phyloP scores from a whole-genome alignment of 2,329 filamentous ascomycete genomes.

The Cladophialophora carrionii region DNA sequence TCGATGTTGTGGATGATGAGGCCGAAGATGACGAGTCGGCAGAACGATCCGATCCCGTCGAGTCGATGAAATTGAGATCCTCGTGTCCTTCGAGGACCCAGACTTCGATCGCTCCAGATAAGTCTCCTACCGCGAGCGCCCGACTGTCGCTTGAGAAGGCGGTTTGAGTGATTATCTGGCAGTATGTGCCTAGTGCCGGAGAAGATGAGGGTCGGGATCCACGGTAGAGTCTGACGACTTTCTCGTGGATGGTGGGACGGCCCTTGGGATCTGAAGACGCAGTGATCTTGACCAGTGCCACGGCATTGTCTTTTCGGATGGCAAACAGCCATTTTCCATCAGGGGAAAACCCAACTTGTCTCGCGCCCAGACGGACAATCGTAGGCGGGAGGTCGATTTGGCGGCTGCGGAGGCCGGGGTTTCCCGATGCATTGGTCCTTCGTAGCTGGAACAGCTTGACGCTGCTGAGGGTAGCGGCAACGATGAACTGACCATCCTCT shows the following conservation, averaged over 20 bases:
- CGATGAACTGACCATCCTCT: slow-evolving; percentile 70
- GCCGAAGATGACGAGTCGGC: slow-evolving; percentile 20
- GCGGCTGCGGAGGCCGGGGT: slow-evolving; percentile 55
- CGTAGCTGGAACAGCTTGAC: slow-evolving; percentile 75
- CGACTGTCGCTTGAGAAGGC: slow-evolving; percentile 80
- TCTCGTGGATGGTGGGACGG: slow-evolving; percentile 51
- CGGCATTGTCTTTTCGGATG: slow-evolving; percentile 63
- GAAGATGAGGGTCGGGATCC: slow-evolving; percentile 46
- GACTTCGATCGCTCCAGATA: slow-evolving; percentile 83
- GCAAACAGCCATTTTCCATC: slow-evolving; percentile 52
- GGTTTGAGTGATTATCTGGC: slow-evolving; percentile 72
- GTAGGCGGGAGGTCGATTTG: slow-evolving; percentile 67
- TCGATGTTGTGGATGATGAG: slow-evolving; percentile 30
- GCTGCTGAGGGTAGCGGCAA: slow-evolving; percentile 73
- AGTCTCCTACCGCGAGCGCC: slow-evolving; percentile 76
- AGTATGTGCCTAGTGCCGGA: slow-evolving; percentile 62
- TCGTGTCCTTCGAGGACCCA: slow-evolving; percentile 72
- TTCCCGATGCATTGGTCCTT: slow-evolving; percentile 19
- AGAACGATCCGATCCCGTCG: slow-evolving; percentile 38
- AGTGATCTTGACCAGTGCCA: slow-evolving; percentile 58
- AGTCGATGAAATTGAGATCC: slow-evolving; percentile 55
- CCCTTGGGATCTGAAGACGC: slow-evolving; percentile 47
- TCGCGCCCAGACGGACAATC: slow-evolving; percentile 66
- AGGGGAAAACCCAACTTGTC: slow-evolving; percentile 60
- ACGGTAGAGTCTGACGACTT: slow-evolving; percentile 48